A percentile compares a stretch with the other conserved stretches of the same genome.
phyloP scores from a whole-genome alignment of 495 filamentous ascomycete genomes.

The Platismatia glauca region DNA sequence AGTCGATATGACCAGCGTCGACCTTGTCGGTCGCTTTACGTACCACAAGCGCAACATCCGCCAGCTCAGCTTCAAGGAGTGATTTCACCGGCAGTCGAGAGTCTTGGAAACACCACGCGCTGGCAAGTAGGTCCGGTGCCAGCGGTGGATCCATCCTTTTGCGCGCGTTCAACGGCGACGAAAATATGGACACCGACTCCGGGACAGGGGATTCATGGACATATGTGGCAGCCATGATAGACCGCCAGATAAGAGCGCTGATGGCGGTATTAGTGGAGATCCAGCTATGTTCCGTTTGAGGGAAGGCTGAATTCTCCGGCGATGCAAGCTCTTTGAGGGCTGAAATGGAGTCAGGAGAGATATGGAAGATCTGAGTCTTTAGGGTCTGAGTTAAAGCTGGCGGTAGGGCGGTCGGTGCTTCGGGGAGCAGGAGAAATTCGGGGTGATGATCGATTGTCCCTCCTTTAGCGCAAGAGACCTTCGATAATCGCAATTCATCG shows the following conservation, averaged over 20 bases:
- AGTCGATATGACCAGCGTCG: background rate
- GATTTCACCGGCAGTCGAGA: background rate
- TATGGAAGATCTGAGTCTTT: background rate
- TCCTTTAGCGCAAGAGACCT: background rate
- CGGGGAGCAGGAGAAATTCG: background rate
- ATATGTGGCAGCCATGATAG: background rate
- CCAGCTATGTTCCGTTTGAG: background rate
- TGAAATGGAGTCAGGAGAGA: background rate
- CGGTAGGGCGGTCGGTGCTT: background rate
- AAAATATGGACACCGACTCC: background rate
- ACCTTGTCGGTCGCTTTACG: background rate
- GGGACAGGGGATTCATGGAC: background rate
- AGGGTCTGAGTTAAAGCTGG: background rate
- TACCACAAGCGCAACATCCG: background rate
- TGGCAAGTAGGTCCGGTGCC: background rate
- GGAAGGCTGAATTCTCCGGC: background rate
- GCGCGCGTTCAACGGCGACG: background rate
- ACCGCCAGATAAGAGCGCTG: background rate
- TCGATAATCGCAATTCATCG: background rate
- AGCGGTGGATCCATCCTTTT: background rate
- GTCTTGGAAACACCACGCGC: background rate
- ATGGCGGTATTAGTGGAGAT: background rate
- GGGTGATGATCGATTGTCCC: background rate
- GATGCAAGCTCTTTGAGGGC: background rate
- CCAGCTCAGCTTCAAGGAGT: background rate